Evolutionary conservation across 768 basidiomycete species (phyloP).

Genomic region (Lactarius sp.): DNA sequence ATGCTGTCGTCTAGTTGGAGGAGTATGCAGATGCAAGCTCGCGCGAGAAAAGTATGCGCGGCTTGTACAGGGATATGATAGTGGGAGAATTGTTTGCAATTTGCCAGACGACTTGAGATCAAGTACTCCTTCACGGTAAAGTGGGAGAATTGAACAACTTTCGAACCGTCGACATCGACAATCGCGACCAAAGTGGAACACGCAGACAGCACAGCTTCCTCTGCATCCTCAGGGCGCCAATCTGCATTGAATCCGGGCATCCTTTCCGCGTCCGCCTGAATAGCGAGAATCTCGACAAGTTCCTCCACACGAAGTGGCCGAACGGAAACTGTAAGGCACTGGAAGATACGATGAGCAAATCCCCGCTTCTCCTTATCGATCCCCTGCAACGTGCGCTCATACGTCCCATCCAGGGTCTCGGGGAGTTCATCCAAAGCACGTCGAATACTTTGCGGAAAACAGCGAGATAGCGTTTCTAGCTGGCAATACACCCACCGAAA

Average conservation of each 20-base stretch:
- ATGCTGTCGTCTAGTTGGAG: background rate
- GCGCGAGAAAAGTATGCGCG: background rate
- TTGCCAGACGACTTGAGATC: background rate
- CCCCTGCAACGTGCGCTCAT: background rate
- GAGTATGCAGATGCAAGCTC: background rate
- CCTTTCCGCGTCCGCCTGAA: no score
- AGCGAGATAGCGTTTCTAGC: background rate
- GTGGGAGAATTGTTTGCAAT: background rate
- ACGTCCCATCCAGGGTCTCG: background rate
- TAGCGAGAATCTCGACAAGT: background rate
- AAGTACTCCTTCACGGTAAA: background rate
- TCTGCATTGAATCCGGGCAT: background rate
- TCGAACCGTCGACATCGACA: background rate
- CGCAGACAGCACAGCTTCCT: background rate
- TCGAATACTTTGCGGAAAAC: background rate
- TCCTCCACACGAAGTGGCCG: background rate
- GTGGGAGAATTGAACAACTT: background rate
- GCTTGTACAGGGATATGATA: background rate
- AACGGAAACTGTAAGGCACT: background rate
- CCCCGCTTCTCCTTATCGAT: background rate
- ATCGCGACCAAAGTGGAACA: background rate
- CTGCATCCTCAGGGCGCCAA: background rate
- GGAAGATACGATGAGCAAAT: background rate
- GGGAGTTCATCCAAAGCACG: background rate
- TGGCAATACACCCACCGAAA: background rate